Evolutionary conservation across 2,329 filamentous ascomycete genomes (phyloP), one percentile per base, ranked within the genome.

Genomic region (Delphinella strobiligena): DNA sequence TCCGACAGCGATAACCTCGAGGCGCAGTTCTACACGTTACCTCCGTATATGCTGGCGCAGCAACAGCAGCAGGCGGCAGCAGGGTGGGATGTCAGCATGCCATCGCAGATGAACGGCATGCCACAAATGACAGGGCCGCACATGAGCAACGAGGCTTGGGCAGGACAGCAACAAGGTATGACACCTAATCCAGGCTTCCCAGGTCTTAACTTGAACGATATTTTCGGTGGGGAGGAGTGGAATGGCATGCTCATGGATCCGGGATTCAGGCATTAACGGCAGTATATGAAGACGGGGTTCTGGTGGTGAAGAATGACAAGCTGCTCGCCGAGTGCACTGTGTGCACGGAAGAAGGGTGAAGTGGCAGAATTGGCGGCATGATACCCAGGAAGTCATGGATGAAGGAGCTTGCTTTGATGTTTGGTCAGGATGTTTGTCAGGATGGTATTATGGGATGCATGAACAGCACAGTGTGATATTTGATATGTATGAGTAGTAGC

Each of bases 21-120:
- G 51, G 81, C 80, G 14, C 80, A 86, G 47, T 66, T 87, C 10
- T 75, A 84, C 42, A 78, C 80, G 1, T 67, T 85, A 29, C 80
- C 81, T 12, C 75, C 80, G 29, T 88, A 84, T 52, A 65, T 86
- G 49, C 72, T 82, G 60, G 74, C 78, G 34, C 54, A 63, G 49
- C 53, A 61, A 17, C 61, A 67, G 35, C 34, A 38, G 15, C 31
- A 45, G 29, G 18, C 45, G 32, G 27, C 47, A 43, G 31, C 50
- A 45, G 37, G 34, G 14, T 39, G 36, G 34, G 33, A 37, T 1
- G 27, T 46, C 36, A 36, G 24, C 4, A 15, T 43, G 19, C 44
- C 45, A 36, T 37, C 44, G 32, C 33, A 44, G 38, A 41, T 39
- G 32, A 45, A 47, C 45, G 40, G 43, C 45, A 43, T 38, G 38